phyloP scores from a whole-genome alignment of 768 basidiomycete genomes.

The Boletus vermiculosoides region DNA sequence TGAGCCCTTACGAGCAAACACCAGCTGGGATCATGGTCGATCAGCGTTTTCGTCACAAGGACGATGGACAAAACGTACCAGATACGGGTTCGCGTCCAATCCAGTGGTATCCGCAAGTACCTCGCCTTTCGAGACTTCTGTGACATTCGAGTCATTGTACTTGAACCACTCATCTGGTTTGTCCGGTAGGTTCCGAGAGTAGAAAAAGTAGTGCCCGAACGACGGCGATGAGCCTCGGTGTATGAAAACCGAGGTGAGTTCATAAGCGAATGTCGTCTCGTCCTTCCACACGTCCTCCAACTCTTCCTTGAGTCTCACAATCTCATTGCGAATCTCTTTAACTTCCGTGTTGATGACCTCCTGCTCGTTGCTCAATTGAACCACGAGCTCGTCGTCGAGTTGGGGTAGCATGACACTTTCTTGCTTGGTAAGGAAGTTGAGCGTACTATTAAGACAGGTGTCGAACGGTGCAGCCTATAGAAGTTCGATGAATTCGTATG shows the following conservation, averaged over 20 bases:
- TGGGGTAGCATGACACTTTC: slow-evolving; percentile 43
- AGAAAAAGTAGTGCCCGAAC: slow-evolving; percentile 96
- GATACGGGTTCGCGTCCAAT: slow-evolving; percentile 84
- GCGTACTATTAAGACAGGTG: slow-evolving; percentile 52
- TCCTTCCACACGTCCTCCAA: slow-evolving; percentile 76
- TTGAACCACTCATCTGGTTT: slow-evolving; percentile 89
- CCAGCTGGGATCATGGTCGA: slow-evolving; percentile 50
- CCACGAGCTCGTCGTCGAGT: slow-evolving; percentile 59
- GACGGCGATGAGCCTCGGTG: slow-evolving; percentile 87
- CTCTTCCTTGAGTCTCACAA: slow-evolving; percentile 57
- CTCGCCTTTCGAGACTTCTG: slow-evolving; percentile 73
- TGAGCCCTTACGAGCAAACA: slow-evolving; percentile 76
- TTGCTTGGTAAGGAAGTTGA: slow-evolving; percentile 57
- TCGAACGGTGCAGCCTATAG: slow-evolving; percentile 60
- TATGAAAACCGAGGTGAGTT: slow-evolving; percentile 92
- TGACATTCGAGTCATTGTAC: slow-evolving; percentile 91
- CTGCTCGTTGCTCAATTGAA: slow-evolving; percentile 53
- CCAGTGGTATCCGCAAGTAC: slow-evolving; percentile 90
- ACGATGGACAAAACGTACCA: slow-evolving; percentile 49
- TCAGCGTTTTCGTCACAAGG: background rate
- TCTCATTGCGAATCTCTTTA: slow-evolving; percentile 48
- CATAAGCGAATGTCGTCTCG: slow-evolving; percentile 68
- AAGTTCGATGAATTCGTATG: background rate
- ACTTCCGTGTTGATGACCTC: slow-evolving; percentile 54
- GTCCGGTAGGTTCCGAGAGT: slow-evolving; percentile 82